Base-by-base conservation (phyloP, 192 early-diverging fungal genomes). In the Gaertneriomyces semiglobifer region DNA sequence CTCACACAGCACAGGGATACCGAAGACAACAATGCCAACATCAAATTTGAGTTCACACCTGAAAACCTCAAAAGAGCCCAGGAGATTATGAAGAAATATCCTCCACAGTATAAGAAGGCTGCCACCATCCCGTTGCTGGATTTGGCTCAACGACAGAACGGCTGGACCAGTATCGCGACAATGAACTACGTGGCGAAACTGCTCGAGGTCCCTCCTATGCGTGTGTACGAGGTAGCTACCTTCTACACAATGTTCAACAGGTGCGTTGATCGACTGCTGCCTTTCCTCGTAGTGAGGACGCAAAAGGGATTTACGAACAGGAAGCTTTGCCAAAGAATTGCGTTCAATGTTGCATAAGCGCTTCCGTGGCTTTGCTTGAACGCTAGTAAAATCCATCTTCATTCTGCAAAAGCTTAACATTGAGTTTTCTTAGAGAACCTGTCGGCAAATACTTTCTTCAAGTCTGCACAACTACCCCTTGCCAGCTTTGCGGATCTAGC, bases 231-330 rank as follows among this genome's bases (percentile, higher is more conserved):
- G 74, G 97, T 99, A 18, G 97, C 97, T n/a, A 98, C 95, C 40
- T 99, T 99, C 79, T 99, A 99, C 74, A 99, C 96, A 60, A 99
- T 99, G 96, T 99, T 92, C 81, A 98, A 98, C 84, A 84, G 93
- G 85, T 74, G 11, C 16, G 25, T 33, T 33, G 25, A 33, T 33
- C 25, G 25, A 33, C 25, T 33, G 25, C 25, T 33, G 25, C 25
- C 2, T 0, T 33, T 0, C 1, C 25, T 33, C 2, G 0, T 33
- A 33, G 25, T 33, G 2, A 33, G 25, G 25, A 33, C 25, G 25
- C 25, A 33, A 0, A 0, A 33, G 25, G 25, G 25, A 33, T 33
- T 33, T 33, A 2, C 25, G 25, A 33, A 33, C 2, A 0, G 25
- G 25, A 2, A 2, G 25, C 25, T 33, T 33, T 33, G 25, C 25